phyloP scores from a whole-genome alignment of 1,284 basidiomycete genomes.

The Cutaneotrichosporon mucoides region DNA sequence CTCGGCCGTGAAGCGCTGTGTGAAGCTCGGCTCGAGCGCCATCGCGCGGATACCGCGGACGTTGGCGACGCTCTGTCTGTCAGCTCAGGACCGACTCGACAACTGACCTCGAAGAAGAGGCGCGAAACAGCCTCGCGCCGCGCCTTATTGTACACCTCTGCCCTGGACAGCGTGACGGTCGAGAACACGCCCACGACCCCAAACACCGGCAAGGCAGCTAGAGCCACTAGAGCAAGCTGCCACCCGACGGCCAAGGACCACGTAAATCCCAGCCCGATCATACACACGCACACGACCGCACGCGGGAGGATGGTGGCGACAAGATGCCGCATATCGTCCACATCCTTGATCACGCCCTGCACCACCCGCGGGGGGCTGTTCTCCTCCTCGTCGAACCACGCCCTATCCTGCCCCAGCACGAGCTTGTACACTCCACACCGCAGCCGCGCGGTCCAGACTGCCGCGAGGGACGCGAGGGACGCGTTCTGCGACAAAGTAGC shows the following conservation, averaged over 20 bases:
- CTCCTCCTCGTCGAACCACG: slow-evolving; percentile 75
- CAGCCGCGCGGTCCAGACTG: slow-evolving; percentile 70
- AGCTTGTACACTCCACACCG: slow-evolving; percentile 60
- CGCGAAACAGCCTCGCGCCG: slow-evolving; percentile 79
- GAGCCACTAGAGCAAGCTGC: slow-evolving; percentile 87
- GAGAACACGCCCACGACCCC: slow-evolving; percentile 66
- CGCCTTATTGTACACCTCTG: slow-evolving; percentile 75
- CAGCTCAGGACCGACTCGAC: slow-evolving; percentile 10
- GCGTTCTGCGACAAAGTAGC: slow-evolving; percentile 69
- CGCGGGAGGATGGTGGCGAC: slow-evolving; percentile 72
- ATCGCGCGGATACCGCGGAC: slow-evolving; percentile 83
- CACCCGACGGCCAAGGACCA: slow-evolving; percentile 88
- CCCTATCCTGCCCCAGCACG: slow-evolving; percentile 76
- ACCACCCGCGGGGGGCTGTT: slow-evolving; percentile 67
- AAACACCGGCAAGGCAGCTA: slow-evolving; percentile 83
- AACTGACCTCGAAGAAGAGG: slow-evolving; percentile 74
- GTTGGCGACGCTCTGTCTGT: slow-evolving; percentile 67
- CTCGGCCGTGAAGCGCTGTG: slow-evolving; percentile 62
- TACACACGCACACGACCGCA: slow-evolving; percentile 65
- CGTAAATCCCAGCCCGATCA: slow-evolving; percentile 75
- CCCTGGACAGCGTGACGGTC: slow-evolving; percentile 44
- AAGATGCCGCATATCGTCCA: slow-evolving; percentile 78
- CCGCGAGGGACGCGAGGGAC: slow-evolving; percentile 67
- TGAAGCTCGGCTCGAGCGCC: slow-evolving; percentile 76
- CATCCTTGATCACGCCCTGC: slow-evolving; percentile 81